Evolutionary conservation across 495 filamentous ascomycete species (phyloP), one percentile per base, ranked within the genome.

Genomic region (Penicillium psychrofluorescens): DNA sequence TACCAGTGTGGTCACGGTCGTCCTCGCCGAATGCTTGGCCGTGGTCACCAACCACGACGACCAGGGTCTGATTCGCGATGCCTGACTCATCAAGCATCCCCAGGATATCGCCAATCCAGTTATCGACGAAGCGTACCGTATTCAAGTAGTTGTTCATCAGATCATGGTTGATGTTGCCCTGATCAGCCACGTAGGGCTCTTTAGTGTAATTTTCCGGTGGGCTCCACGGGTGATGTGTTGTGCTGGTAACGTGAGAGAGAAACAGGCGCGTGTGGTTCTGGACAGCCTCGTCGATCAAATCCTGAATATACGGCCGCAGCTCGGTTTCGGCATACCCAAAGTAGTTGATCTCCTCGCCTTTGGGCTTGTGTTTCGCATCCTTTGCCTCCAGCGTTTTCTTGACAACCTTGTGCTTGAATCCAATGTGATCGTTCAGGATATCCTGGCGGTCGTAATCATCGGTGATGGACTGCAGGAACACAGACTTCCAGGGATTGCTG

Each of bases 21-120:
- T 68, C 63, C 45, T 70, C 65, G 16, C 53, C 58, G 41, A 71
- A 68, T 7, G 66, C 59, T 45, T 67, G 62, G 14, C 67, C 67
- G 36, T 70, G 66, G 36, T 68, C 71, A 36, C 74, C 74, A 8
- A 74, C 65, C 44, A 76, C 58, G 11, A 74, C 71, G 4, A 77
- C 52, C 15, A 77, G 53, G 2, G 74, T 77, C 47, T 73, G 64
- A 35, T 76, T 61, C 10, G 63, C 63, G n/a, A 76, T 63, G 11
- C 64, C 70, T n/a, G 65, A 55, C 14, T 75, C 63, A 22, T 74
- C 61, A 7, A 77, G 56, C 36, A 75, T 62, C 4, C 58, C 54
- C 49, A 76, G 43, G 27, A 74, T 62, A 27, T 70, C 63, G 7
- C 54, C 55, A 6, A 77, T 51, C 74, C 74, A 77, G 14, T 59